Conservation (phyloP, 768 basidiomycete species). For the Trametes elegans region DNA sequence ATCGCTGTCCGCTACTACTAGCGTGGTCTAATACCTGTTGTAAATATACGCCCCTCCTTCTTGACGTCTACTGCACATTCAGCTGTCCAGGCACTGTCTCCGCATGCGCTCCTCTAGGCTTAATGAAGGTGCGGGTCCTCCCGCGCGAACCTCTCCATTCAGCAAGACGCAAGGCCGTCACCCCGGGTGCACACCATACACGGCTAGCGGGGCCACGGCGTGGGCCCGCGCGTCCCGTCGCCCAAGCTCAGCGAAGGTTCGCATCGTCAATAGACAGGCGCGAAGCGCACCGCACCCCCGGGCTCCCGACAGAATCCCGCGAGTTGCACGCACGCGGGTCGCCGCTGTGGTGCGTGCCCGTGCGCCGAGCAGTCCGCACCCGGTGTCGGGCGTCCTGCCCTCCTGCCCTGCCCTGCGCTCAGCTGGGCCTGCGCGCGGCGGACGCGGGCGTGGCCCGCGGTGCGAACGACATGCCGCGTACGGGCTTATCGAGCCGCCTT, state of each 20-base stretch:
- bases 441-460: no score
- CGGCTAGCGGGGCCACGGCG: no score
- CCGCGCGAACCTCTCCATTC: not conserved
- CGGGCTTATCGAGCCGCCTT: constrained; percentile 9
- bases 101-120: not conserved
- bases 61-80: not conserved
- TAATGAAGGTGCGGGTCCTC: not conserved
- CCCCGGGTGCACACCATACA: not conserved
- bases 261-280: constrained; percentile 4
- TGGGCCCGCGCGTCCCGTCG: not conserved
- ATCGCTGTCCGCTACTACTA: constrained; percentile 10
- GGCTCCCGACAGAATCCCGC: constrained; percentile 11
- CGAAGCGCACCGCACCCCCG: not conserved
- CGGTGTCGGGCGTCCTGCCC: no score
- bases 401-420: no score
- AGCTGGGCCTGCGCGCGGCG: no score
- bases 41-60: constrained; percentile 15
- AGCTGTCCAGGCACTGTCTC: not conserved
- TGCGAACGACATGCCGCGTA: no score
- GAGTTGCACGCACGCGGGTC: not conserved
- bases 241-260: constrained; percentile 19
- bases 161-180: not conserved
- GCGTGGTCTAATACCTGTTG: constrained; percentile 16
- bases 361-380: no score
- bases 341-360: not conserved